Evolutionary conservation across 2,329 filamentous ascomycete genomes (phyloP), one percentile per base, ranked within the genome.

Genomic region (Ceratocystis cubensis): DNA sequence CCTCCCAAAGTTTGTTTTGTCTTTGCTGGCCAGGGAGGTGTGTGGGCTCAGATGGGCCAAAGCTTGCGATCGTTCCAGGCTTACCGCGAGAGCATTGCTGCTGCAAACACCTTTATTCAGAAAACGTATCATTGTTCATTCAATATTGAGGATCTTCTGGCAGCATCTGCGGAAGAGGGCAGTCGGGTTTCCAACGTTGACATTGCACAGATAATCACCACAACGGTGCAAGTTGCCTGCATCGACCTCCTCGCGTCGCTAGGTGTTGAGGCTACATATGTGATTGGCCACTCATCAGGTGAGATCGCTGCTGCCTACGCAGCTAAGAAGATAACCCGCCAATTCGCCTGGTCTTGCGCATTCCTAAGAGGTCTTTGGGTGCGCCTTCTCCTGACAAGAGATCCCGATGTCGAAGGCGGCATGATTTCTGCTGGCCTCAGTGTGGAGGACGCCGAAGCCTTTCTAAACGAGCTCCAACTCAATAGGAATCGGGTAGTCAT

Each of bases 271-370:
- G 75, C 77, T 1, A 68, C 67, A 5, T 70, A 72, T 20, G 76
- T 78, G 2, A 71, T 79, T 6, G 78, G 78, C 0, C 78, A 80
- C 68, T 80, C 78, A 0, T 80, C 78, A 0, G 78, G 78, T 1
- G 78, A 80, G 65, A 76, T 80, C 41, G 78, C 78, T 0, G 78
- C 78, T 5, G 77, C 78, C 0, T 78, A 76, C 65, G 76, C 78
- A 7, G 72, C 71, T 0, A 75, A 73, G 0, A 72, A 73, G 17
- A 71, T 80, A 22, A 72, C 73, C 1, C 71, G 72, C 22, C 71
- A 76, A 61, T 71, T 72, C 5, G 78, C 78, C 3, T 79, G 77
- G 76, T 71, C 75, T 59, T 72, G 78, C 41, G 75, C 78, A 2
- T 79, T 77, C 67, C 73, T 75, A 25, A 76, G 78, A 10, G 78